Evolutionary conservation across 306 rosid species (phyloP), one percentile per base, ranked within the genome.

Genomic region (Malus sylvestris): DNA sequence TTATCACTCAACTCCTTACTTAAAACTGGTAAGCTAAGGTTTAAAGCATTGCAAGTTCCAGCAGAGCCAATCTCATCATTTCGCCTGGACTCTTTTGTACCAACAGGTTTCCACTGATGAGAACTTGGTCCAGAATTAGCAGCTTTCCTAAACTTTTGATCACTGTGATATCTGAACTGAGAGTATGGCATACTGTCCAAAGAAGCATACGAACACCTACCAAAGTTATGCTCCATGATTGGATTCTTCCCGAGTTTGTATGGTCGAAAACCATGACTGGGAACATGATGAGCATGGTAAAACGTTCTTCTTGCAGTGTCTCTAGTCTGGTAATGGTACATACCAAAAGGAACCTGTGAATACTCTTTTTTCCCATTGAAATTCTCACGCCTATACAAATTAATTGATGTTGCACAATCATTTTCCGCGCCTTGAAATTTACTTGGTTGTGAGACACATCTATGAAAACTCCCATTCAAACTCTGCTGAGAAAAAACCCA

Each of bases 401-500:
- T 8, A 40, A 11, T 40, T 40, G 44, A 40, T 40, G 10, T 40
- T 40, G 8, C 44, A 8, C 44, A 8, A 9, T 40, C 44, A 40
- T 40, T 40, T 40, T 40, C 44, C 1, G 3, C 44, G 3, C 44
- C 44, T 40, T 40, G 44, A 9, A 40, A 40, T 40, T 40, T 40
- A 40, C 44, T 40, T 40, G 44, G 44, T 40, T 40, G 44, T 40
- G 44, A 40, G 44, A 40, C 44, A 40, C 44, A 40, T 40, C 44
- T 40, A 40, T 40, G 10, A 7, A 40, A 40, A 40, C 44, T 40
- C 44, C 44, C 11, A 68, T 55, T 76, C 67, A 67, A 55, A 32
- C n/a, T 67, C 58, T 67, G 57, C 46, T 70, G 73, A 67, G 67
- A 57, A 72, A 32, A 23, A 67, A 23, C 79, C 66, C 57, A 44